These are phyloP conservation scores for Fistulinella cinereoalba DNA, from an alignment of 1,284 basidiomycete species.

Conservation along the genomic window DNA sequence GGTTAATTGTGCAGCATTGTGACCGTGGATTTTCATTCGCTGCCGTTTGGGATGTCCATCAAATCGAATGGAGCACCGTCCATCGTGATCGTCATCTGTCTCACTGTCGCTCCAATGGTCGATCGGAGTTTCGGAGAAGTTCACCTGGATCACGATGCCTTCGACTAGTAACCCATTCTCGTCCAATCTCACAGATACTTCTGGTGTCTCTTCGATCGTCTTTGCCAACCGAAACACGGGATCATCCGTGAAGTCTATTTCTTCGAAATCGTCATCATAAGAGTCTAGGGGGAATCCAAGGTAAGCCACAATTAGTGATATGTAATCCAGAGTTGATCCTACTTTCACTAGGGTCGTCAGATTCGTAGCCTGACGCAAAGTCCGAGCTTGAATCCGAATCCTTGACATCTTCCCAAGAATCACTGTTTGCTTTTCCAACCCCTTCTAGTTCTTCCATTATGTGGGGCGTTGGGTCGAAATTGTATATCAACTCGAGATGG, in stretches of 20 bases:
- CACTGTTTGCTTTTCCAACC: neutral
- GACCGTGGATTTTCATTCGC: neutral
- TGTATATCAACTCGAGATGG: constrained; percentile 5
- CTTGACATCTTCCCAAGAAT: neutral
- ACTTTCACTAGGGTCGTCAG: neutral
- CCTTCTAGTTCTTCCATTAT: neutral
- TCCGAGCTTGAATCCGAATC: neutral
- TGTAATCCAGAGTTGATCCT: neutral
- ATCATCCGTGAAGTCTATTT: constrained; percentile 1
- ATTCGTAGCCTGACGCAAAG: neutral
- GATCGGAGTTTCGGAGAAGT: neutral
- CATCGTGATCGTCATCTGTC: neutral
- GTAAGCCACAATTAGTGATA: too few species aligned
- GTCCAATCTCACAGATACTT: neutral
- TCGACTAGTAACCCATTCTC: constrained; percentile 5
- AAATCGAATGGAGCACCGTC: neutral
- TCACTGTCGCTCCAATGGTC: neutral
- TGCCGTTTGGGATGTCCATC: neutral
- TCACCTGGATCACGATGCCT: constrained; percentile 6
- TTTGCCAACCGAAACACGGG: constrained; percentile 1
- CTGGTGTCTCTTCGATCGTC: neutral
- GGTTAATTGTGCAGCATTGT: neutral
- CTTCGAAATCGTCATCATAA: neutral
- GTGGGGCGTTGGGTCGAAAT: constrained; percentile 1
- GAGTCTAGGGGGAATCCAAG: neutral